A percentile compares a stretch with the other conserved stretches of the same genome.
Conservation (phyloP, 1,139 yeast genomes). For the Kodamaea sp. region DNA sequence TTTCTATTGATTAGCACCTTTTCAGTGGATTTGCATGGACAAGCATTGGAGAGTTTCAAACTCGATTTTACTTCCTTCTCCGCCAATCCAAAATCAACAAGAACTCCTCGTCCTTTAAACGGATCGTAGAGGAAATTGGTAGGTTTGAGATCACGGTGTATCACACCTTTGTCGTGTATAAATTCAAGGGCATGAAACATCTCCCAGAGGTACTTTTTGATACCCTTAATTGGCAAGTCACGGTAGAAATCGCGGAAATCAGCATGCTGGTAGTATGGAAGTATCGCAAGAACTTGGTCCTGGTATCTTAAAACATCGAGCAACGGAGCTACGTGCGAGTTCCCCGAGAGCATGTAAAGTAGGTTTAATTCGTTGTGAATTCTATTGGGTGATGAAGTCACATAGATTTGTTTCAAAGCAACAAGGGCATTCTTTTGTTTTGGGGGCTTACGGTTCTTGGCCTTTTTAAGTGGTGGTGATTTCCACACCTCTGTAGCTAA, state of each 20-base stretch:
- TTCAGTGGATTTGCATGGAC: slow-evolving; percentile 17
- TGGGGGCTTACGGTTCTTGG: slow-evolving; percentile 12
- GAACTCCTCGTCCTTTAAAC: slow-evolving; percentile 71
- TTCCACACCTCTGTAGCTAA: slow-evolving; percentile 46
- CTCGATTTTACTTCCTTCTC: slow-evolving; percentile 41
- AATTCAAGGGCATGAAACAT: slow-evolving; percentile 72
- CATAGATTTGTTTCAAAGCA: slow-evolving; percentile 91
- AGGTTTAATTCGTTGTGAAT: slow-evolving; percentile 84
- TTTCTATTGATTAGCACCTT: slow-evolving; percentile 24
- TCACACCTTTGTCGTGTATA: slow-evolving; percentile 73
- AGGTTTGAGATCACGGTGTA: slow-evolving; percentile 90
- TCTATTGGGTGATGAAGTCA: slow-evolving; percentile 91
- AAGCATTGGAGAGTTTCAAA: slow-evolving; percentile 20
- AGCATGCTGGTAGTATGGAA: slow-evolving; percentile 89
- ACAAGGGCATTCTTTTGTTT: slow-evolving; percentile 56
- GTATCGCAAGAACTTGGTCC: slow-evolving; percentile 90
- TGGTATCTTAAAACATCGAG: slow-evolving; percentile 83
- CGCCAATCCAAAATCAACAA: slow-evolving; percentile 93
- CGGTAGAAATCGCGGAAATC: slow-evolving; percentile 88
- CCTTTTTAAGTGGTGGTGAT: slow-evolving; percentile 44
- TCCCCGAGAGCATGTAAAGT: slow-evolving; percentile 66
- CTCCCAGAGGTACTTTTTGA: slow-evolving; percentile 78
- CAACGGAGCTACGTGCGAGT: slow-evolving; percentile 80
- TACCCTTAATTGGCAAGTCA: slow-evolving; percentile 75
- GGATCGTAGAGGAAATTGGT: slow-evolving; percentile 85